Conservation (phyloP, 2,329 filamentous ascomycete genomes). For the Sarocladium kiliense region DNA sequence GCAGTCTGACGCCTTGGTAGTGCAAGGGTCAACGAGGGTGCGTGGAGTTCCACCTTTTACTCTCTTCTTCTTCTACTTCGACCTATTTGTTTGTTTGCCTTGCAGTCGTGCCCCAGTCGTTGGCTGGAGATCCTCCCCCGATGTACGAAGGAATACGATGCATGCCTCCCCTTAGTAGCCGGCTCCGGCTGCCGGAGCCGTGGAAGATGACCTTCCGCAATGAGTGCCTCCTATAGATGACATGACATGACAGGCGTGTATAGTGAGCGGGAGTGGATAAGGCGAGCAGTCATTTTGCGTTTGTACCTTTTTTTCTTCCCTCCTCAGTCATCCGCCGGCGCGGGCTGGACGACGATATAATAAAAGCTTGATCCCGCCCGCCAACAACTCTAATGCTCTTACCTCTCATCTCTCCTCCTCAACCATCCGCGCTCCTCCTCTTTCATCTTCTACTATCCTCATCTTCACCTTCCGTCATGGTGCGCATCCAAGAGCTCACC, state of each 20-base stretch:
- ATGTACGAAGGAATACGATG: neutral
- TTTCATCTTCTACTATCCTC: neutral
- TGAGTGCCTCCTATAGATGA: neutral
- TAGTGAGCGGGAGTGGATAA: neutral
- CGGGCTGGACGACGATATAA: too few relatives aligned
- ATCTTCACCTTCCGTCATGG: neutral
- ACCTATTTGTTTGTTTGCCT: neutral
- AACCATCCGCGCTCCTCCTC: neutral
- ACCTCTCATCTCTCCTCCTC: neutral
- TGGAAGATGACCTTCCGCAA: conserved; percentile 8
- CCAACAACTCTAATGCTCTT: too few relatives aligned
- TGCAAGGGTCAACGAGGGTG: neutral
- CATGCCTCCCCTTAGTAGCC: neutral
- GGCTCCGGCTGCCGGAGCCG: neutral
- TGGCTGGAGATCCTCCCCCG: neutral
- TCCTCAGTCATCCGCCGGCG: too few relatives aligned
- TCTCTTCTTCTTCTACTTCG: neutral
- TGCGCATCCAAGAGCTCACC: neutral
- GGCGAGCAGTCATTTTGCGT: too few relatives aligned
- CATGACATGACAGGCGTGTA: neutral
- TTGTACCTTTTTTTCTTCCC: too few relatives aligned
- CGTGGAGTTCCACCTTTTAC: neutral
- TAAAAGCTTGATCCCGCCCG: too few relatives aligned
- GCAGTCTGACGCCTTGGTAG: neutral
- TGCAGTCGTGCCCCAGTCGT: too few relatives aligned